Percentiles rank a stretch among this genome's conserved stretches.
Conservation (phyloP, 2,329 filamentous ascomycete species). For the Penicillium griseofulvum region DNA sequence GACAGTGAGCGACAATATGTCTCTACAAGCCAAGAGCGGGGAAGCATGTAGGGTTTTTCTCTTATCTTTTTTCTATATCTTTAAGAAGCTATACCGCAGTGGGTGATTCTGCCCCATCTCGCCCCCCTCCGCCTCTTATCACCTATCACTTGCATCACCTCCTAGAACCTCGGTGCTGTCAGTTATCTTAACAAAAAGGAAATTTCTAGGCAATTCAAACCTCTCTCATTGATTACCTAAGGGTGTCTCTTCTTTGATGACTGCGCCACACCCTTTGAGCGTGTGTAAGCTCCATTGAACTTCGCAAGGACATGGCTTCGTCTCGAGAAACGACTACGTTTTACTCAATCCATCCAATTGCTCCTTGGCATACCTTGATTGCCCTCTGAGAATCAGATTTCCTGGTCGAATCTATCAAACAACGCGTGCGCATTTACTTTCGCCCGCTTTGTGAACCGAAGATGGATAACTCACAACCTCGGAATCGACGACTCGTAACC, state of each 20-base stretch:
- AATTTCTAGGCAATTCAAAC: not conserved
- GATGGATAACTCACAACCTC: conserved; percentile 18
- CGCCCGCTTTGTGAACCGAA: not conserved
- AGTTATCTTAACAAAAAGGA: not conserved
- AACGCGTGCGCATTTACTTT: not conserved
- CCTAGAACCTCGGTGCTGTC: not conserved
- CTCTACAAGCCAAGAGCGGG: conserved; percentile 12
- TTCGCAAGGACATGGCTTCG: conserved; percentile 1
- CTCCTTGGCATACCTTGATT: not conserved
- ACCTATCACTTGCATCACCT: not conserved
- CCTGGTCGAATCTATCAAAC: not conserved
- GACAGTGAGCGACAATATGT: not conserved
- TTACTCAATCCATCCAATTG: not conserved
- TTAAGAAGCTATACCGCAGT: conserved; percentile 11
- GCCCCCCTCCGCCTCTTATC: conserved; percentile 8
- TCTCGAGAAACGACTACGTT: not conserved
- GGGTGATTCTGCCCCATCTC: conserved; percentile 12
- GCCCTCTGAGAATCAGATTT: too few relatives aligned
- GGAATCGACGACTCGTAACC: conserved; percentile 35
- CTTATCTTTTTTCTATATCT: conserved; percentile 17
- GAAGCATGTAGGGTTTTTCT: conserved; percentile 11
- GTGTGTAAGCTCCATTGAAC: conserved; percentile 1
- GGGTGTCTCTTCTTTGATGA: not conserved
- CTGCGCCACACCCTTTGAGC: conserved; percentile 1
- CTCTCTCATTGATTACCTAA: too few relatives aligned